Percentiles rank a stretch among this genome's conserved stretches.
Conservation (phyloP, 306 rosid species). For the Citrullus mucosospermus region DNA sequence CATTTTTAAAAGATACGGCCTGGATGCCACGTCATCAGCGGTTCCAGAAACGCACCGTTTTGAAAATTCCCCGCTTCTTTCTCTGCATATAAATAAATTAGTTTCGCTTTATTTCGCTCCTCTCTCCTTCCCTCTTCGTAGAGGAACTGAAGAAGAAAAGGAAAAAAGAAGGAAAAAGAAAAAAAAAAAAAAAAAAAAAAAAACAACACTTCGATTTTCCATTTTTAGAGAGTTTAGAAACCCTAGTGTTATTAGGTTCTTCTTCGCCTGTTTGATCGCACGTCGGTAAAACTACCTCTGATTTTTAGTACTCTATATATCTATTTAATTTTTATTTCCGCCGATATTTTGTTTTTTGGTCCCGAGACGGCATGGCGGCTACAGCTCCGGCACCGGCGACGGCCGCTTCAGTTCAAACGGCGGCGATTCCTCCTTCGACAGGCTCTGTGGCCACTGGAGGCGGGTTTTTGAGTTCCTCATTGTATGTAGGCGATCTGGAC, state of each 20-base stretch:
- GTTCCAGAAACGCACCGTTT: not conserved
- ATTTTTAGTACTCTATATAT: not conserved
- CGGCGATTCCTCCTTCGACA: constrained; percentile 20
- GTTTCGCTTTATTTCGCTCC: not conserved
- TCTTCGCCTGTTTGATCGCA: not conserved
- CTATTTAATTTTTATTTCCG: not conserved
- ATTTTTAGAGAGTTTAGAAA: not conserved
- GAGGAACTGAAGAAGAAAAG: not conserved
- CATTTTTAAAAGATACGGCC: not conserved
- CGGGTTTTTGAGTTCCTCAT: constrained; percentile 31
- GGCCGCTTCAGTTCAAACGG: constrained; percentile 11
- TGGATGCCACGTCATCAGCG: not conserved
- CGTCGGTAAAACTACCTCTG: not conserved
- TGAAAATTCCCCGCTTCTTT: not conserved
- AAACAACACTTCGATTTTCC: not conserved
- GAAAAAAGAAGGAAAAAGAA: not conserved
- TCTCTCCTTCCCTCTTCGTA: not conserved
- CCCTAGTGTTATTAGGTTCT: not conserved
- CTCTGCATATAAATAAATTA: not conserved
- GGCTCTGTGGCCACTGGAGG: constrained; percentile 11
- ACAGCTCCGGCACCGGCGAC: not conserved
- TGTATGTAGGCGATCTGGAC: constrained; percentile 77
- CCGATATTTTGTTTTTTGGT: not conserved
- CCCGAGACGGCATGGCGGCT: constrained; percentile 13
- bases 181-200: not conserved